Percentiles rank a stretch among this genome's conserved stretches.
Evolutionary conservation across 306 rosid genomes (phyloP).

Genomic region (Quercus aquifolioides): DNA sequence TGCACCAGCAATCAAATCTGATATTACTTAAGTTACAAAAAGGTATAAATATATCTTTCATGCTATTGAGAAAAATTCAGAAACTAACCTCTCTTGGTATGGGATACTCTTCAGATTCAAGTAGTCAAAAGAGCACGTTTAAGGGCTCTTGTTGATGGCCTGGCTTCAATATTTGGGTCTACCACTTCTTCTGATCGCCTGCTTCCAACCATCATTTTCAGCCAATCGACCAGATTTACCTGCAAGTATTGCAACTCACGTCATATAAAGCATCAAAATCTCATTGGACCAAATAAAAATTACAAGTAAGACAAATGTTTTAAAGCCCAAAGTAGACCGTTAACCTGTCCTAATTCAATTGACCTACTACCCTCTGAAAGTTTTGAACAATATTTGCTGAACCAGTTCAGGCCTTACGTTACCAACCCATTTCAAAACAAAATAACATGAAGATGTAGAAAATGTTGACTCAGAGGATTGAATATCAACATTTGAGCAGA

Average conservation of each 20-base stretch:
- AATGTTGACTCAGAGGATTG: background rate
- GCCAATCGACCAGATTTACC: conserved; percentile 93
- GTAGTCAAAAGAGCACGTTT: conserved; percentile 86
- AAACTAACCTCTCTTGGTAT: conserved; percentile 74
- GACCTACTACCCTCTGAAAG: background rate
- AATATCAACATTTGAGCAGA: background rate
- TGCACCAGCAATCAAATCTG: background rate
- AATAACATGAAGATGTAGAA: background rate
- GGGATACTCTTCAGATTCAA: conserved; percentile 91
- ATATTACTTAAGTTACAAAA: background rate
- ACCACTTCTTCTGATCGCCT: conserved; percentile 89
- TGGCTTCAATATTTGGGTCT: conserved; percentile 77
- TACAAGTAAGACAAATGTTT: background rate
- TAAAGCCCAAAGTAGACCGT: background rate
- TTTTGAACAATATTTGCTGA: background rate
- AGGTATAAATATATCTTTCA: background rate
- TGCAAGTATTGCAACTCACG: conserved; percentile 26
- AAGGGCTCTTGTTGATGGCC: conserved; percentile 80
- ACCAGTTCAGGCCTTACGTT: background rate
- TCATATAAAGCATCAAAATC: conserved; percentile 10
- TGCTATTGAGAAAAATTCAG: background rate
- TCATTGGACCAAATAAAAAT: conserved; percentile 1
- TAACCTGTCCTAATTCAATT: background rate
- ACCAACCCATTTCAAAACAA: background rate
- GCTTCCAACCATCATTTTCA: conserved; percentile 92